A percentile compares a stretch with the other conserved stretches of the same genome.
phyloP scores from a whole-genome alignment of 805 yeast species.

The Hanseniaspora pseudoguilliermondii region DNA sequence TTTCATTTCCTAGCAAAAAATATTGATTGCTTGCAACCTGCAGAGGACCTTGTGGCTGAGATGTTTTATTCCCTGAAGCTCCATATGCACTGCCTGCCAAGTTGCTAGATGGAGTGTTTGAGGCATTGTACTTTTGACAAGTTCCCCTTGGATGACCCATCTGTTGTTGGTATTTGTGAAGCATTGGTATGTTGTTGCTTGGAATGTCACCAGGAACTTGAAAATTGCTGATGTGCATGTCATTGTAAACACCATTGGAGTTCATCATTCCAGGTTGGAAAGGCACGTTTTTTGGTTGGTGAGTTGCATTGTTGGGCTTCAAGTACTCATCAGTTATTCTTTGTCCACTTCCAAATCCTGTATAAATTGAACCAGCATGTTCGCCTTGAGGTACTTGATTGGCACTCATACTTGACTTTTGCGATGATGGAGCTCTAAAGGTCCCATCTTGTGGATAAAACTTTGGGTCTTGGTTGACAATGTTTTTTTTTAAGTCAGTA shows the following conservation, averaged over 20 bases:
- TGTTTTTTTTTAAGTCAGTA: neutral
- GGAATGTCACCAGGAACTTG: neutral
- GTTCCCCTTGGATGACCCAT: neutral
- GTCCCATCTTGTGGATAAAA: constrained; percentile 8
- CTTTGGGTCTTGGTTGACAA: neutral
- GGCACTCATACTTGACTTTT: neutral
- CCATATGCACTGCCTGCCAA: neutral
- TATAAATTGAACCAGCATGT: neutral
- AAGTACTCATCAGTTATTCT: neutral
- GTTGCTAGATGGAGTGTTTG: neutral
- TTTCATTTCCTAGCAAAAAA: neutral
- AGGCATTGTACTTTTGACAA: neutral
- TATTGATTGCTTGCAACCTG: neutral
- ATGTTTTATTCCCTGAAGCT: neutral
- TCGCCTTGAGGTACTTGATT: neutral
- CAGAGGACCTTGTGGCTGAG: neutral
- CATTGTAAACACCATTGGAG: neutral
- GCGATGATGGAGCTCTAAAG: neutral
- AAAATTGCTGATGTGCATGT: neutral
- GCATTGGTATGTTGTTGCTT: neutral
- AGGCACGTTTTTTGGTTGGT: neutral
- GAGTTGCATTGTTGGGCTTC: neutral
- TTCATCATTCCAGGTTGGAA: neutral
- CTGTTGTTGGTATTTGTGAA: neutral
- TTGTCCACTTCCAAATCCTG: neutral